Conservation (phyloP, 768 basidiomycete genomes). For the Zangia roseola region DNA sequence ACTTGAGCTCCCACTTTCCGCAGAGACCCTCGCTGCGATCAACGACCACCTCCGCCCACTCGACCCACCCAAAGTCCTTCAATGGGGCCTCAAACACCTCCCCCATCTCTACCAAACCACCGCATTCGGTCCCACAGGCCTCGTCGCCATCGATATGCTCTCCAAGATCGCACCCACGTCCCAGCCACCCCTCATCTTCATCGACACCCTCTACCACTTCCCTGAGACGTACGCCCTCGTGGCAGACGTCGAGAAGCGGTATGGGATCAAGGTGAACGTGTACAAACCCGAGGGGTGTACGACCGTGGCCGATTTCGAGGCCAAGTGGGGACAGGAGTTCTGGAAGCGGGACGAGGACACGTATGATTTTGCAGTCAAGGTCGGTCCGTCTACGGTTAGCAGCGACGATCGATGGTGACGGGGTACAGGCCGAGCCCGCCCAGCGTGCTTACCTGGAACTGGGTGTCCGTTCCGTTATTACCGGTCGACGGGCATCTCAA, state of each 20-base stretch:
- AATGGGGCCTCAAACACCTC: conserved; percentile 80
- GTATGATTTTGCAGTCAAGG: conserved; percentile 94
- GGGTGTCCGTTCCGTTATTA: conserved; percentile 83
- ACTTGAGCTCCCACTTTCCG: conserved; percentile 55
- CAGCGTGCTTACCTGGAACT: conserved; percentile 81
- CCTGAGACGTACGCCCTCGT: conserved; percentile 89
- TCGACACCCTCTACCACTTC: conserved; percentile 98
- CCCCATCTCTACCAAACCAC: conserved; percentile 90
- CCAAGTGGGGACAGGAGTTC: conserved; percentile 70
- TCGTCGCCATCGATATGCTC: conserved; percentile 93
- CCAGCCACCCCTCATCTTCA: conserved; percentile 83
- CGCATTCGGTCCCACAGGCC: conserved; percentile 93
- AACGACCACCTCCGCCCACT: conserved; percentile 73
- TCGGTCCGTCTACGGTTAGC: conserved; percentile 28
- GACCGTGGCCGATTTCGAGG: conserved; percentile 73
- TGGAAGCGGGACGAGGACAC: conserved; percentile 87
- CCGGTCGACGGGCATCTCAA: conserved; percentile 92
- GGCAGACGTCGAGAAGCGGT: conserved; percentile 72
- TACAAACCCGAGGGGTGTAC: conserved; percentile 76
- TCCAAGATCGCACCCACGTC: conserved; percentile 67
- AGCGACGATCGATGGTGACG: neutral
- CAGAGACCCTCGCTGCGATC: conserved; percentile 59
- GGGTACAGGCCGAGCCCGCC: conserved; percentile 87
- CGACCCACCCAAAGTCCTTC: conserved; percentile 79
- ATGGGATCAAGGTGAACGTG: conserved; percentile 69